Base-by-base conservation (phyloP, 2,329 filamentous ascomycete genomes). In the Alternaria viburni region DNA sequence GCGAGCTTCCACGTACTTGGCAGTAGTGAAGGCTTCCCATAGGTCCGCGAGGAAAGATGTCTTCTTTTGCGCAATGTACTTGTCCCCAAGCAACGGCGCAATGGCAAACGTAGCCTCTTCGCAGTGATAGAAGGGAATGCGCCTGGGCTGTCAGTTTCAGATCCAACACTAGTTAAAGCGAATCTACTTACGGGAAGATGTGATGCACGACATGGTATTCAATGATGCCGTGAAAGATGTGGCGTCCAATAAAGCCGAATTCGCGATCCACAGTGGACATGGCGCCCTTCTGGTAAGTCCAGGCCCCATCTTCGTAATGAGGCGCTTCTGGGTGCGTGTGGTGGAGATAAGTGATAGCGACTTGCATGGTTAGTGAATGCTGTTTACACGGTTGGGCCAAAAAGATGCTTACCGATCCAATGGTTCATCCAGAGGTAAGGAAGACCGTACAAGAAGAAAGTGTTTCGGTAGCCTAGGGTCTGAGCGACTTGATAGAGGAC, bases 281-380 rank as follows among this genome's bases (percentile, higher is more conserved):
- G 3, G 88, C 88, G 25, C 89, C 89, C 69, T 87, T 86, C 64
- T 87, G 84, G 69, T 86, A 90, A 21, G 85, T 88, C 88, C 88
- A 90, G 58, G 82, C 81, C 17, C 85, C 83, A 46, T 84, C 84
- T 25, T 86, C 84, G 75, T 88, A 90, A 77, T 90, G 86, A 17
- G 85, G 85, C 52, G 89, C 81, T 4, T 79, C 74, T 3, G 77
- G 81, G 74, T 91, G 87, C 59, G 88, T 90, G 83, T 92, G 90
- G 80, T 92, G 90, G 19, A 92, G 88, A 80, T 91, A 92, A 51
- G 90, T 92, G 75, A 92, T 92, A 66, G 89, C 89, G 19, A 92
- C 89, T 72, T 41, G 36, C 36, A 41, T 41, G 36, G 36, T 41
- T 41, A 41, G 36, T 41, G 36, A 41, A 41, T 41, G 36, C 15